Evolutionary conservation across 768 basidiomycete species (phyloP).

Genomic region (Amanita jacksonii): DNA sequence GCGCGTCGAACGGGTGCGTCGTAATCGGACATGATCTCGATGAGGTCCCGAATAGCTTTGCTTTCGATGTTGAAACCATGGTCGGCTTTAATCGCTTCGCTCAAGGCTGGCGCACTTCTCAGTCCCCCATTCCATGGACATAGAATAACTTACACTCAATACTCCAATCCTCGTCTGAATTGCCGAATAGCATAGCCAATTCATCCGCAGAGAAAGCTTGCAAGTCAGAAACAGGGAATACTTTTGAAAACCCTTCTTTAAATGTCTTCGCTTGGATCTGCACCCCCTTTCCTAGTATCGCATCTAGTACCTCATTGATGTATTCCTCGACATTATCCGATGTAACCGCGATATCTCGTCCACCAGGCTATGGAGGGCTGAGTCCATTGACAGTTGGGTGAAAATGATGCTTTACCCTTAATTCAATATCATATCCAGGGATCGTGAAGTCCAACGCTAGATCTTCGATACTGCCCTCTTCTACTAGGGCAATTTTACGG

Average conservation of each 20-base stretch:
- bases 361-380: slow-evolving; percentile 48
- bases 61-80: slow-evolving; percentile 97
- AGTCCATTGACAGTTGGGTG: neutral
- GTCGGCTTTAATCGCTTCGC: slow-evolving; percentile 90
- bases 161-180: slow-evolving; percentile 97
- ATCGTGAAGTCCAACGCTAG: slow-evolving; percentile 93
- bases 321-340: slow-evolving; percentile 86
- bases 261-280: slow-evolving; percentile 81
- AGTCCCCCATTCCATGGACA: slow-evolving; percentile 6
- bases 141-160: slow-evolving; percentile 59
- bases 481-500: slow-evolving; percentile 47
- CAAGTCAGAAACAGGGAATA: slow-evolving; percentile 88
- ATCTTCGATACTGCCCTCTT: slow-evolving; percentile 69
- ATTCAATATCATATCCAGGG: slow-evolving; percentile 91
- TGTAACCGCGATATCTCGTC: slow-evolving; percentile 73
- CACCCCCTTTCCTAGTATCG: slow-evolving; percentile 76
- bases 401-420: slow-evolving; percentile 45
- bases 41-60: slow-evolving; percentile 77
- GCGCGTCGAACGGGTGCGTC: slow-evolving; percentile 67
- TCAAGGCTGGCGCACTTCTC: slow-evolving; percentile 49
- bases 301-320: slow-evolving; percentile 76
- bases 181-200: slow-evolving; percentile 92
- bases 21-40: slow-evolving; percentile 81
- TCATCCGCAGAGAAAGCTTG: slow-evolving; percentile 92
- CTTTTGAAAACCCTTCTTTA: slow-evolving; percentile 90